Percentiles rank a stretch among this genome's conserved stretches.
Conservation (phyloP, 352 stramenopile genomes). For the Globisporangium canariense region DNA sequence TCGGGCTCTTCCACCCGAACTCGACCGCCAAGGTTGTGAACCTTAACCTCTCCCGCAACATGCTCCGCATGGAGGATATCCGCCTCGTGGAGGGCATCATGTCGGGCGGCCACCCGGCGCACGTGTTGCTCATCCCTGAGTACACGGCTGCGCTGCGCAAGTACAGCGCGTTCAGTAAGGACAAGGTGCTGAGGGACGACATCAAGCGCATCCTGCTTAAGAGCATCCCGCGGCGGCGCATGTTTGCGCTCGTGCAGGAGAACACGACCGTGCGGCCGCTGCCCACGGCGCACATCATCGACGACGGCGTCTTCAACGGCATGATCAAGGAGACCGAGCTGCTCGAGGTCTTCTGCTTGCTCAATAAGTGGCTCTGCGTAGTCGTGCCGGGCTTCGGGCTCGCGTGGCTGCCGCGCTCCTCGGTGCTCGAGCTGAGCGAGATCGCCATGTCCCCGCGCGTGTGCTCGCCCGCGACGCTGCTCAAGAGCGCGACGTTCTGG, state of each 20-base stretch:
- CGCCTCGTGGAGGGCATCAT: slow-evolving; percentile 48
- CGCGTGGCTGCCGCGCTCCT: slow-evolving; percentile 43
- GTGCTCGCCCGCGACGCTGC: slow-evolving; percentile 40
- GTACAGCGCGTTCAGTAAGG: slow-evolving; percentile 48
- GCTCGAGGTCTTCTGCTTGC: slow-evolving; percentile 51
- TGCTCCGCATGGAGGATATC: slow-evolving; percentile 58
- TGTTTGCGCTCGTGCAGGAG: slow-evolving; percentile 48
- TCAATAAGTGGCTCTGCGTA: slow-evolving; percentile 55
- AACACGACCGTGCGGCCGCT: slow-evolving; percentile 39
- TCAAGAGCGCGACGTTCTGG: slow-evolving; percentile 41
- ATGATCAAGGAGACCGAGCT: slow-evolving; percentile 40
- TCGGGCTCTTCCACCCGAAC: slow-evolving; percentile 53
- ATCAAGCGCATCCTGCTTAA: slow-evolving; percentile 48
- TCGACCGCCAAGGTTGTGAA: slow-evolving; percentile 42
- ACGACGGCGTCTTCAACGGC: slow-evolving; percentile 39
- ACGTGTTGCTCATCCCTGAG: slow-evolving; percentile 45
- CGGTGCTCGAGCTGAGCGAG: slow-evolving; percentile 45
- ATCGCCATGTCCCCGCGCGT: slow-evolving; percentile 49
- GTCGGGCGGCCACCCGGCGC: slow-evolving; percentile 41
- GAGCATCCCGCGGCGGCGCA: slow-evolving; percentile 38
- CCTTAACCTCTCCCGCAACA: slow-evolving; percentile 44
- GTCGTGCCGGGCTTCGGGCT: slow-evolving; percentile 56
- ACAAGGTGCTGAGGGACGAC: slow-evolving; percentile 46
- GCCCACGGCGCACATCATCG: slow-evolving; percentile 39
- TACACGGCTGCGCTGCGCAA: slow-evolving; percentile 42